phyloP scores from a whole-genome alignment of 169 alveolate genomes.

The Cyclospora cayetanensis region DNA sequence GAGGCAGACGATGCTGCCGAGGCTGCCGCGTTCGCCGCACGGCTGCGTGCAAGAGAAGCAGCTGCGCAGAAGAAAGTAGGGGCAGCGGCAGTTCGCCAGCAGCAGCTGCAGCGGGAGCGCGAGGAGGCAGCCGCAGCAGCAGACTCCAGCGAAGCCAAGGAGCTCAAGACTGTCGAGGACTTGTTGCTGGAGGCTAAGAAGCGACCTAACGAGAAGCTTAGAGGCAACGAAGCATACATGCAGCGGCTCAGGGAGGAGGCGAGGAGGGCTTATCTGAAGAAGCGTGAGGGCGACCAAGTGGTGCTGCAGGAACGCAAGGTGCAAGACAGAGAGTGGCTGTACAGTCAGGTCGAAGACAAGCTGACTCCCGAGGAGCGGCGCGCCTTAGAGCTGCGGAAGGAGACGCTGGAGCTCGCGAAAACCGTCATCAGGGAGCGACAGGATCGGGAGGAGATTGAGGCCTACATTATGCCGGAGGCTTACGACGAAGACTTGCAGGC shows the following conservation, averaged over 20 bases:
- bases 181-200: constrained; percentile 68
- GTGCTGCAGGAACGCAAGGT: constrained; percentile 93
- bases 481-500: constrained; percentile 73
- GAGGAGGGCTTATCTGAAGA: constrained; percentile 93
- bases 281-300: constrained; percentile 92
- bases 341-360: constrained; percentile 75
- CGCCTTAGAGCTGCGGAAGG: constrained; percentile 85
- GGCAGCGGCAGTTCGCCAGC: constrained; percentile 39
- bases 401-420: constrained; percentile 89
- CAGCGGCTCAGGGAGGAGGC: constrained; percentile 78
- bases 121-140: constrained; percentile 60
- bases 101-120: constrained; percentile 17
- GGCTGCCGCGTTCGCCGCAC: constrained; percentile 49
- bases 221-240: constrained; percentile 60
- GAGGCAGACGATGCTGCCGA: constrained; percentile 32
- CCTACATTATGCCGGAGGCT: constrained; percentile 73
- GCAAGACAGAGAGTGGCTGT: constrained; percentile 89
- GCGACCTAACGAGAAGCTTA: constrained; percentile 67
- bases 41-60: constrained; percentile 46
- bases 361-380: constrained; percentile 85
- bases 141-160: constrained; percentile 1
- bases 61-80: constrained; percentile 52
- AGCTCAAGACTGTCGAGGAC: constrained; percentile 30
- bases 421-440: constrained; percentile 86
- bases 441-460: constrained; percentile 49